Percentiles rank a stretch among this genome's conserved stretches.
phyloP scores from a whole-genome alignment of 202 grass and related monocot species.

The Carex arenaria region DNA sequence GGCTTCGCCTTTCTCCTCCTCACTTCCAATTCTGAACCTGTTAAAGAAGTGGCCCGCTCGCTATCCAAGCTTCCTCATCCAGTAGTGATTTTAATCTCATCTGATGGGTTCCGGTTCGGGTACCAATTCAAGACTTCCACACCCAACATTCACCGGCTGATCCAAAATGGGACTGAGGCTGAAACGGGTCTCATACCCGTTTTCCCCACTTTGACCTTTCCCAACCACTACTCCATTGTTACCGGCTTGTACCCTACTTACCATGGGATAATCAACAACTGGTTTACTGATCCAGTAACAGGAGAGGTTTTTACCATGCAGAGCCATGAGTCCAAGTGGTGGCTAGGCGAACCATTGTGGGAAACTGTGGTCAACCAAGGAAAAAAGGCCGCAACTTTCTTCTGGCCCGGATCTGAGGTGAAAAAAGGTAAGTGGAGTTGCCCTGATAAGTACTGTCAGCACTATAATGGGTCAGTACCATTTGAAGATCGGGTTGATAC shows the following conservation, averaged over 20 bases:
- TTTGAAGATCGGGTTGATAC: conserved; percentile 76
- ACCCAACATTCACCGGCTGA: conserved; percentile 66
- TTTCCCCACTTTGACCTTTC: conserved; percentile 88
- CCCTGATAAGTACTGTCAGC: conserved; percentile 59
- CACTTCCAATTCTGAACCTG: neutral
- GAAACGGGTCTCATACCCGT: conserved; percentile 60
- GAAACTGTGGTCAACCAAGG: conserved; percentile 64
- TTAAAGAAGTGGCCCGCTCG: conserved; percentile 3
- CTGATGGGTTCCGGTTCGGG: conserved; percentile 82
- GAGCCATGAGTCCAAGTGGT: conserved; percentile 66
- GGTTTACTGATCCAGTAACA: conserved; percentile 66
- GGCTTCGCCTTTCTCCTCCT: conserved; percentile 46
- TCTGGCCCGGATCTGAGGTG: conserved; percentile 92
- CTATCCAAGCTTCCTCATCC: conserved; percentile 60
- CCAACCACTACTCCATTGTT: conserved; percentile 98
- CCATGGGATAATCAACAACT: conserved; percentile 93
- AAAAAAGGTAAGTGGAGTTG: conserved; percentile 71
- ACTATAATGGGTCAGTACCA: conserved; percentile 64
- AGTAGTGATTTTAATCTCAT: conserved; percentile 74
- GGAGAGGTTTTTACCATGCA: conserved; percentile 54
- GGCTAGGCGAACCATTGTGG: conserved; percentile 79
- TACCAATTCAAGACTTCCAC: conserved; percentile 66
- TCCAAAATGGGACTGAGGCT: conserved; percentile 75
- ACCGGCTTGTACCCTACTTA: conserved; percentile 71
- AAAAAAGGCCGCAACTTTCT: conserved; percentile 60